Evolutionary conservation across 2,329 filamentous ascomycete genomes (phyloP).

Genomic region (Phialocephala subalpina): DNA sequence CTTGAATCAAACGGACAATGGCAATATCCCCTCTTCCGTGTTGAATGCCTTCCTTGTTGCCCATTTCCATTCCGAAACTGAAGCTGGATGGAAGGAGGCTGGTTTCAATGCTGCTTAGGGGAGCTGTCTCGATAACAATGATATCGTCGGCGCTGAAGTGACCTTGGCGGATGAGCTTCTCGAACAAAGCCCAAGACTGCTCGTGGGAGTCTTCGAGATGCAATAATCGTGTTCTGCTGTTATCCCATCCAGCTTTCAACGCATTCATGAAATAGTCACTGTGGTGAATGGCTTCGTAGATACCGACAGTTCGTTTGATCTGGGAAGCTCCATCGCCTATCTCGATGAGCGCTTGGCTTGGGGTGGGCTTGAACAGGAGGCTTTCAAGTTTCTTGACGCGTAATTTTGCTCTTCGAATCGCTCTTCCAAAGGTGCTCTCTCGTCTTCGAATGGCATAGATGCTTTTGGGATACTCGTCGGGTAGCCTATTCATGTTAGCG

Average conservation of each 20-base stretch:
- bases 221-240: not conserved
- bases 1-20: not conserved
- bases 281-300: not conserved
- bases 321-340: not conserved
- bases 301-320: not conserved
- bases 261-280: slow-evolving; percentile 3
- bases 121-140: not conserved
- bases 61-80: not conserved
- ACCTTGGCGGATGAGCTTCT: not conserved
- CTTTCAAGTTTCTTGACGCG: not conserved
- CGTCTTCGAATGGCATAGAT: not conserved
- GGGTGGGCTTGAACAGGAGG: not conserved
- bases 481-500: not conserved
- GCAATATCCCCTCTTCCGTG: not conserved
- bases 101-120: not conserved
- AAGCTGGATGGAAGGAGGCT: not conserved
- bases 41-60: not conserved
- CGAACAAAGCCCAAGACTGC: not conserved
- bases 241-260: not conserved
- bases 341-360: not conserved
- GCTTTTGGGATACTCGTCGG: not conserved
- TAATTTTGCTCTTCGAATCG: not conserved
- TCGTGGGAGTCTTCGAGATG: not conserved
- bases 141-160: not conserved
- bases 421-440: not conserved